Base-by-base conservation (phyloP, 805 yeast species). In the Saturnispora serradocipensis region DNA sequence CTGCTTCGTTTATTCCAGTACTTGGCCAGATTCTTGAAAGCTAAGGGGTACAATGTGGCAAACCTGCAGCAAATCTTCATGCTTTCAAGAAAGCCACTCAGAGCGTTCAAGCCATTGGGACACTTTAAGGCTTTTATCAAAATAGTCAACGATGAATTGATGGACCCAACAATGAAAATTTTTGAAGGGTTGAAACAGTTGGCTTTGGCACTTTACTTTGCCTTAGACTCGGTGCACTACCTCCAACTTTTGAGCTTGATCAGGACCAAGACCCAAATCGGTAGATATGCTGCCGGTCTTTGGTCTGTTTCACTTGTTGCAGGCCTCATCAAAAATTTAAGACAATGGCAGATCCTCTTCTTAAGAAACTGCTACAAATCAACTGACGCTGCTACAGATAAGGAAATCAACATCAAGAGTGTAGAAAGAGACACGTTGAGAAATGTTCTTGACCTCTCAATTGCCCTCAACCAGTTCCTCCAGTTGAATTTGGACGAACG, bases 81-180 rank as follows among this genome's bases (percentile, higher is more conserved):
- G 39, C 15, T 56, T 43, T 45, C 55, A 1, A 81, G 98, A 66
- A 91, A 91, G 71, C 82, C 89, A 22, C 70, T 90, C 72, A 79
- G 97, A 62, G 81, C 84, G 62, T 78, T 88, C 56, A 90, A 89
- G 69, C 95, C 95, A 1, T 70, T 90, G 61, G 75, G 74, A 60
- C 88, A 84, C 64, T 62, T 86, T 50, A 81, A 81, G 59, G 76
- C 79, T n/a, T 86, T 90, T 4, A 73, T 85, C 2, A 74, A 76
- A 56, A 77, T 86, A 13, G 77, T 72, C 59, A 86, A 81, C 62
- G 82, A 87, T 67, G 84, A 86, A 71, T 75, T 88, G 44, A 65
- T 76, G 49, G 91, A 85, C 65, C 76, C 77, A 10, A 57, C 72
- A 25, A 67, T 76, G 59, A 79, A 82, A 63, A 62, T 71, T 54